Percentiles rank a stretch among this genome's conserved stretches.
Conservation (phyloP, 495 filamentous ascomycete species). For the Penicillium goetzii region DNA sequence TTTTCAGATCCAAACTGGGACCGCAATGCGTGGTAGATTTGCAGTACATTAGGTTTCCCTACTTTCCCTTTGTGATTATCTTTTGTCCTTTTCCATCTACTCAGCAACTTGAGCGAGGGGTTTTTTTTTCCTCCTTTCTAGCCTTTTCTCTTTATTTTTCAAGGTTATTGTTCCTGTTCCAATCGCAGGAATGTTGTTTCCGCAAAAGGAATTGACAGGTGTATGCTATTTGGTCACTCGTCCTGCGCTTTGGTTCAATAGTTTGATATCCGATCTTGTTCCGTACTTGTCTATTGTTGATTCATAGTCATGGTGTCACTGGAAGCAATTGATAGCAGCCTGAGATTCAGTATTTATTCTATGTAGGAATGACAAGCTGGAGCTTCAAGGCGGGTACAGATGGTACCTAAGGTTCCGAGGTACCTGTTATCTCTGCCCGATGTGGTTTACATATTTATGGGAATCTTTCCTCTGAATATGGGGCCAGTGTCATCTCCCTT, state of each 20-base stretch:
- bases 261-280: constrained; percentile 24
- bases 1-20: constrained; percentile 41
- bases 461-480: not conserved
- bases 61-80: constrained; percentile 6
- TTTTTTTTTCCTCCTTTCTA: constrained; percentile 7
- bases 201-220: constrained; percentile 6
- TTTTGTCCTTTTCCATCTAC: constrained; percentile 15
- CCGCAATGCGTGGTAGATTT: constrained; percentile 43
- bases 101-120: constrained; percentile 27
- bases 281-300: not conserved
- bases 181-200: constrained; percentile 1
- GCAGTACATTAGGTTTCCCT: constrained; percentile 17
- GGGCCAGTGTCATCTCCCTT: not conserved
- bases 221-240: constrained; percentile 9
- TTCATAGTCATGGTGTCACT: not conserved
- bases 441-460: not conserved
- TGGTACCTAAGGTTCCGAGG: not conserved
- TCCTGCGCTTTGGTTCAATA: constrained; percentile 9
- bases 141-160: constrained; percentile 1
- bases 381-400: not conserved
- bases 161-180: not conserved
- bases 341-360: not conserved
- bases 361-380: not conserved
- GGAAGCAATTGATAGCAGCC: not conserved
- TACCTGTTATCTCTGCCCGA: not conserved